Evolutionary conservation across 805 yeast genomes (phyloP).

Genomic region (Lachancea meyersii): DNA sequence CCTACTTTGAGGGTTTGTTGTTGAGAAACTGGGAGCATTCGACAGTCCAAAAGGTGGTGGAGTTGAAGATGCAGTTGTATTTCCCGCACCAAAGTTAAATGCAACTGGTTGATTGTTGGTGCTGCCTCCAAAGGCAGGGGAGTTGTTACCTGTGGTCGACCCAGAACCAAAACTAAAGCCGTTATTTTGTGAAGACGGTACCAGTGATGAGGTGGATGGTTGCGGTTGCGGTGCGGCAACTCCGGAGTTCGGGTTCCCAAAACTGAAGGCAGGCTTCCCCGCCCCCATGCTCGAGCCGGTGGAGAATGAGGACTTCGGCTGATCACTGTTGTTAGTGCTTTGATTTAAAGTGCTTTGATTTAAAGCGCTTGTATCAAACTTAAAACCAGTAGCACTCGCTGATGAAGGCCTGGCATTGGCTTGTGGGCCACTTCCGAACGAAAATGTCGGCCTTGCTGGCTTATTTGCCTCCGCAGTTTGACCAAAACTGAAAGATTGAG

Average conservation of each 20-base stretch:
- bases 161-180: slow-evolving; percentile 5
- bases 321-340: background rate
- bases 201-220: slow-evolving; percentile 7
- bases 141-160: slow-evolving; percentile 12
- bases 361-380: slow-evolving; percentile 8
- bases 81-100: slow-evolving; percentile 9
- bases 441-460: slow-evolving; percentile 2
- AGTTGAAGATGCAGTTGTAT: slow-evolving; percentile 8
- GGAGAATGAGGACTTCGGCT: slow-evolving; percentile 8
- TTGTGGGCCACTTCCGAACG: background rate
- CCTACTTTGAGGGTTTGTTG: slow-evolving; percentile 9
- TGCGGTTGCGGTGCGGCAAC: slow-evolving; percentile 12
- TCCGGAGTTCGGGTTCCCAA: slow-evolving; percentile 6
- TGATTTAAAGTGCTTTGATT: slow-evolving; percentile 6
- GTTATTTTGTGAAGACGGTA: background rate
- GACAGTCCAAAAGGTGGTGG: slow-evolving; percentile 13
- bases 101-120: slow-evolving; percentile 12
- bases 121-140: slow-evolving; percentile 20
- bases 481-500: slow-evolving; percentile 5
- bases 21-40: slow-evolving; percentile 2
- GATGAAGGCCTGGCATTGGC: background rate
- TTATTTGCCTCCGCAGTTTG: slow-evolving; percentile 1
- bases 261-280: slow-evolving; percentile 3
- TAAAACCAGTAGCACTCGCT: slow-evolving; percentile 4
- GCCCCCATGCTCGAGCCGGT: slow-evolving; percentile 2